Percentiles rank a stretch among this genome's conserved stretches.
phyloP scores from a whole-genome alignment of 176 grass and related monocot genomes.

The Themeda triandra region DNA sequence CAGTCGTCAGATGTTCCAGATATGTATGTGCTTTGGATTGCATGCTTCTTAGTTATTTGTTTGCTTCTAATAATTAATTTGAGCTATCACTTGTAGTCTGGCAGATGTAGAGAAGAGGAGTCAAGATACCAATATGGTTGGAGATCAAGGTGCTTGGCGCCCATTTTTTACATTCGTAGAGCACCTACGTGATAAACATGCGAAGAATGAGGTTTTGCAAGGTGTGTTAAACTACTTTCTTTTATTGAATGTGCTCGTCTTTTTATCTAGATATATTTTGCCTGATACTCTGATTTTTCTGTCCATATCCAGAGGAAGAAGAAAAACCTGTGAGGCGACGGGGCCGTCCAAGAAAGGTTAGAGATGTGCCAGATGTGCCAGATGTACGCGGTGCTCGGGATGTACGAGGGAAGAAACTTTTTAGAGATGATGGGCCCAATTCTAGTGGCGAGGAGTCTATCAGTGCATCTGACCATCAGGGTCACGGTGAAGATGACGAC shows the following conservation, averaged over 20 bases:
- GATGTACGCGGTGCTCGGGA: slow-evolving; percentile 1
- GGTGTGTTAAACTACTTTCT: slow-evolving; percentile 35
- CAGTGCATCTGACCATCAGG: slow-evolving; percentile 64
- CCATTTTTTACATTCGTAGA: slow-evolving; percentile 69
- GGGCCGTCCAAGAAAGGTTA: slow-evolving; percentile 86
- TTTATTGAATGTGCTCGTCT: neutral
- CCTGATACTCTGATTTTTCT: slow-evolving; percentile 9
- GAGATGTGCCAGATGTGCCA: slow-evolving; percentile 37
- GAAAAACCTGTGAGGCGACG: slow-evolving; percentile 75
- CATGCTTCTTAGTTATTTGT: neutral
- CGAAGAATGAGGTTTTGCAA: slow-evolving; percentile 68
- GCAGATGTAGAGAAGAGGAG: slow-evolving; percentile 70
- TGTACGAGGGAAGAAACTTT: slow-evolving; percentile 71
- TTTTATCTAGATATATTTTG: slow-evolving; percentile 1
- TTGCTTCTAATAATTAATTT: slow-evolving; percentile 32
- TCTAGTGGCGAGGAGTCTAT: slow-evolving; percentile 71
- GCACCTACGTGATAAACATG: slow-evolving; percentile 58
- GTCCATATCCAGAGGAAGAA: slow-evolving; percentile 63
- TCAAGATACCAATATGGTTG: slow-evolving; percentile 51
- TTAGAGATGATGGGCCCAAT: slow-evolving; percentile 46
- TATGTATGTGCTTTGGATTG: slow-evolving; percentile 60
- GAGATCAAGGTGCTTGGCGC: slow-evolving; percentile 66
- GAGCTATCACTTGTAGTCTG: slow-evolving; percentile 50
- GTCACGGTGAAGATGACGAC: slow-evolving; percentile 50
- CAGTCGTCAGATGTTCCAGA: slow-evolving; percentile 69